These are phyloP conservation scores for Apiotrichum veenhuisii DNA, from an alignment of 1,284 basidiomycete species.

Conservation along the genomic window DNA sequence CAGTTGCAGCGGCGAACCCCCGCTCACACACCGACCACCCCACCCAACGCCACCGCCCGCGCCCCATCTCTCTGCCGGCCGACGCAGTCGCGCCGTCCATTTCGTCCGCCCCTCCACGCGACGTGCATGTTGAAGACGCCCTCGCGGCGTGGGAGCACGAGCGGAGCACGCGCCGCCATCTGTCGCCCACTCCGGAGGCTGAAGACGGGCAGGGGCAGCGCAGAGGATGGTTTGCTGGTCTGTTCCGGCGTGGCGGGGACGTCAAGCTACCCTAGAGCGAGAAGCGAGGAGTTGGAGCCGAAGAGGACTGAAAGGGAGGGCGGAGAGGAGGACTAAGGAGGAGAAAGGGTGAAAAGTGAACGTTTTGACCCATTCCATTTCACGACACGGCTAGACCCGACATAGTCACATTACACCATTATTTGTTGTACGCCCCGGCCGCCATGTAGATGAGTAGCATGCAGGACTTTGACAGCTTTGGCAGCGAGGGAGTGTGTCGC, in stretches of 20 bases:
- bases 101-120: neutral
- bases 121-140: neutral
- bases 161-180: neutral
- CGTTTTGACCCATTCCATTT: too few relatives aligned
- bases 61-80: neutral
- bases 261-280: neutral
- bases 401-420: too few relatives aligned
- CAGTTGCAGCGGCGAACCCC: too few relatives aligned
- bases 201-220: neutral
- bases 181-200: neutral
- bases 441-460: too few relatives aligned
- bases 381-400: too few relatives aligned
- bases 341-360: too few relatives aligned
- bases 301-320: too few relatives aligned
- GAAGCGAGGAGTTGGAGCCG: too few relatives aligned
- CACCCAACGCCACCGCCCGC: neutral
- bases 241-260: neutral
- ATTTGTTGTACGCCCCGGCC: too few relatives aligned
- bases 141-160: constrained; percentile 2
- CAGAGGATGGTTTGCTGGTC: neutral
- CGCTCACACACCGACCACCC: neutral
- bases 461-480: too few relatives aligned
- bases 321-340: too few relatives aligned
- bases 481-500: too few relatives aligned
- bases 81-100: neutral